phyloP scores from a whole-genome alignment of 2,329 filamentous ascomycete genomes.

The Aschersonia sp. region DNA sequence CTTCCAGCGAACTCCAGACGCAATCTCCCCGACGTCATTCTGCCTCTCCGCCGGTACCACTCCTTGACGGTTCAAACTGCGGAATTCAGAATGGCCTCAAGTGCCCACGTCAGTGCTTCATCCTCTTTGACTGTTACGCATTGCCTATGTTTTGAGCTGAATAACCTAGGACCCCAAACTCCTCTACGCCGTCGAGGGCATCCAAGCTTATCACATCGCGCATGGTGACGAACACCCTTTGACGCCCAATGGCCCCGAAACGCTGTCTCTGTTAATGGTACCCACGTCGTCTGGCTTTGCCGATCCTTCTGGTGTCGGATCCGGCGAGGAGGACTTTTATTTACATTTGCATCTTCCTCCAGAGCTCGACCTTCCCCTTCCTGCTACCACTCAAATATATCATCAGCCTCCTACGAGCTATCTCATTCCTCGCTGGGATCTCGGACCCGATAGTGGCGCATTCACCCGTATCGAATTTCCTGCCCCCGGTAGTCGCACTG shows the following conservation, averaged over 20 bases:
- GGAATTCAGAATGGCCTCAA: conserved; percentile 7
- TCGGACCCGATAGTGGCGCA: conserved; percentile 74
- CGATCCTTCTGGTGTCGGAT: conserved; percentile 36
- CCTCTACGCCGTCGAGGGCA: conserved; percentile 63
- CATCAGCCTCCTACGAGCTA: conserved; percentile 89
- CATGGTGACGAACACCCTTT: conserved; percentile 74
- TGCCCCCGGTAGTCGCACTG: conserved; percentile 50
- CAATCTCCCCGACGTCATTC: too few relatives aligned
- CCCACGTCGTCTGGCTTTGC: conserved; percentile 68
- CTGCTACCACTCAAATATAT: conserved; percentile 93
- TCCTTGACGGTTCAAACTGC: too few relatives aligned
- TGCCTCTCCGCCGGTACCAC: too few relatives aligned
- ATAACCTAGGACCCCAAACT: conserved; percentile 41
- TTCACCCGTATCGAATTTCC: conserved; percentile 94
- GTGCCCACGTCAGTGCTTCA: conserved; percentile 14
- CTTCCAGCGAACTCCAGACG: too few relatives aligned
- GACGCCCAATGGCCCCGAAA: conserved; percentile 77
- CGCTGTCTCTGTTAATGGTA: conserved; percentile 88
- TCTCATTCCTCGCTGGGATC: conserved; percentile 87
- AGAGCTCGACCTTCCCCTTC: conserved; percentile 83
- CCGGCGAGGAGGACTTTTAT: conserved; percentile 82
- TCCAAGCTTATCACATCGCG: conserved; percentile 81
- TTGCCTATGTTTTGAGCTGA: neutral
- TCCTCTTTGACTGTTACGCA: neutral
- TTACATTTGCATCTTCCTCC: conserved; percentile 89